Evolutionary conservation across 1,284 basidiomycete species (phyloP), one percentile per base, ranked within the genome.

Genomic region (Ustilago xerochloae): DNA sequence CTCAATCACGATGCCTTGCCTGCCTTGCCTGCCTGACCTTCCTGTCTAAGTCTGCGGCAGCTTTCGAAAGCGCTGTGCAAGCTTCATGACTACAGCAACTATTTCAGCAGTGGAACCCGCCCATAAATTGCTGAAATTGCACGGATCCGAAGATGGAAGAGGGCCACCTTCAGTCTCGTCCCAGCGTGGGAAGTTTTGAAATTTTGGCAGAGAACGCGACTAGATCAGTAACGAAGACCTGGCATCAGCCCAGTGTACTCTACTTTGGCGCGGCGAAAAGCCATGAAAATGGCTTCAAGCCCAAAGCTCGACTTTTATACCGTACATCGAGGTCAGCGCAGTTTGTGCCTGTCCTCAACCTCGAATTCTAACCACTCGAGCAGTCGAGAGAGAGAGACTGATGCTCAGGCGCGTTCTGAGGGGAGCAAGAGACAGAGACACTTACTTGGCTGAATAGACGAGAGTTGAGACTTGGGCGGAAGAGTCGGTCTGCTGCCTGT

Each of bases 101-200:
- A n/a, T n/a, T n/a, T n/a, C n/a, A n/a, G n/a, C n/a, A n/a, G n/a
- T n/a, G n/a, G n/a, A n/a, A n/a, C n/a, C n/a, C n/a, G n/a, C n/a
- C n/a, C n/a, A n/a, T n/a, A n/a, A n/a, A n/a, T n/a, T n/a, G n/a
- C n/a, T 30, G 33, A 18, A 20, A 35, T 35, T 36, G 2, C 24
- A 26, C 62, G 61, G 61, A 47, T 47, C 54, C 61, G 61, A 55
- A 5, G 16, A 41, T 24, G 24, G 38, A 10, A 6, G 15, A 12
- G 16, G 7, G 16, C 29, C 28, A 30, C 4, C 35, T 24, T 24
- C 2, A 18, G 4, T 22, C 8, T 24, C 20, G 8, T 39, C 15
- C 7, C 24, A 57, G 61, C 53, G 53, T 63, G 61, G 48, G 54
- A 63, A 63, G 15, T 63, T 57, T 56, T 43, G 20, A 28, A 1